Conservation (phyloP, 2,329 filamentous ascomycete genomes). For the Neodidymelliopsis sp. region DNA sequence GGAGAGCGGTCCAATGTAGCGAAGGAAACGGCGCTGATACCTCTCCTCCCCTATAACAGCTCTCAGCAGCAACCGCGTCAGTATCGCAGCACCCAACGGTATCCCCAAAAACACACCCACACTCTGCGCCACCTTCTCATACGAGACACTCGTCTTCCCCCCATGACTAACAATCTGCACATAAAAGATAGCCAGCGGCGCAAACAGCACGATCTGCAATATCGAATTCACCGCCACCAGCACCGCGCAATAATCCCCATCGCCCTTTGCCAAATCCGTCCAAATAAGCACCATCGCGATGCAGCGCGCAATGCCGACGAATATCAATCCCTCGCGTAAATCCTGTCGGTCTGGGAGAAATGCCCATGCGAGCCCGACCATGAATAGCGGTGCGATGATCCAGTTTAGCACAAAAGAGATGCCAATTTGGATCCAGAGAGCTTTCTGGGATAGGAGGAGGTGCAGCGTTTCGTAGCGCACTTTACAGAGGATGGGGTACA, state of each 20-base stretch:
- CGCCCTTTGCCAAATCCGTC: constrained; percentile 79
- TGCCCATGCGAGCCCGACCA: constrained; percentile 76
- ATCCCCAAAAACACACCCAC: constrained; percentile 86
- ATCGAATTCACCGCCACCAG: constrained; percentile 59
- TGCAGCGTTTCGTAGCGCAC: constrained; percentile 80
- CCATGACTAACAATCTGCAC: constrained; percentile 70
- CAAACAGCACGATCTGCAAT: constrained; percentile 58
- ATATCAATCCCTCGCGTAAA: constrained; percentile 71
- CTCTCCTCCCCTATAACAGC: constrained; percentile 61
- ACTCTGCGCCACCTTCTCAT: constrained; percentile 75
- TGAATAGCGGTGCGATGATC: constrained; percentile 81
- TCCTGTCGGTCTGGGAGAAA: constrained; percentile 54
- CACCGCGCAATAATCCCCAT: constrained; percentile 79
- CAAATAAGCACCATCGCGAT: constrained; percentile 91
- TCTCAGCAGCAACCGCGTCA: constrained; percentile 73
- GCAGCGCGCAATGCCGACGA: constrained; percentile 84
- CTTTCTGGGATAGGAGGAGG: constrained; percentile 65
- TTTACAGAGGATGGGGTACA: constrained; percentile 93
- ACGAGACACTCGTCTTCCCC: constrained; percentile 59
- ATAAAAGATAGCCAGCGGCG: constrained; percentile 58
- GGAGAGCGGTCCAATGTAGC: constrained; percentile 73
- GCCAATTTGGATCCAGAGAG: constrained; percentile 78
- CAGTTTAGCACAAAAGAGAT: constrained; percentile 83
- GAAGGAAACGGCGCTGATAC: constrained; percentile 76
- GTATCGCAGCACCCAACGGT: constrained; percentile 78